These are phyloP conservation scores for Pleurotus giganteus DNA, from an alignment of 768 basidiomycete genomes.

Conservation along the genomic window DNA sequence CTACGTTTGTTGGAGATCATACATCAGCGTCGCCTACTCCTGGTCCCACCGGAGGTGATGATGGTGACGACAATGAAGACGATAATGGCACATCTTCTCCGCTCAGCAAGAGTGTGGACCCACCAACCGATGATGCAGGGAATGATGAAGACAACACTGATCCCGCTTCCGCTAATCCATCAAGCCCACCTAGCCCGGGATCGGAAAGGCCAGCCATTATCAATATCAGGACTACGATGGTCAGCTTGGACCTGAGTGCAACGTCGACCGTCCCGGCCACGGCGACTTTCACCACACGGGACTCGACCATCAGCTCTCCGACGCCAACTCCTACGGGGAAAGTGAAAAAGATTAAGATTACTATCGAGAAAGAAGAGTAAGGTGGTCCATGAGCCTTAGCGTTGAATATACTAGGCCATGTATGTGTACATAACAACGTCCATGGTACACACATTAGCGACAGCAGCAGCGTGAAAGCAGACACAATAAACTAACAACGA, in stretches of 20 bases:
- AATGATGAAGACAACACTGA: background rate
- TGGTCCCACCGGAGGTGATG: background rate
- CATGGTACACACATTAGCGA: background rate
- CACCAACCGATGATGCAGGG: background rate
- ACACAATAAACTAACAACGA: background rate
- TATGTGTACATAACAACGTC: background rate
- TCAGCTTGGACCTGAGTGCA: conserved; percentile 1
- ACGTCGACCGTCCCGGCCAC: conserved; percentile 2
- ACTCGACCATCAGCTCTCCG: background rate
- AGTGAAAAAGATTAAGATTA: conserved; percentile 4
- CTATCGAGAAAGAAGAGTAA: conserved; percentile 4
- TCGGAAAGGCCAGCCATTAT: background rate
- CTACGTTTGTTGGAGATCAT: too few species aligned
- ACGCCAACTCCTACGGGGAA: background rate
- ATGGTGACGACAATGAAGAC: background rate
- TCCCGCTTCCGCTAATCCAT: too few species aligned
- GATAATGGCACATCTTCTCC: background rate
- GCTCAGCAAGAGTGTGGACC: background rate
- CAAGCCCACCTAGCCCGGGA: background rate
- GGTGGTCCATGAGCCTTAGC: background rate
- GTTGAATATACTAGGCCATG: background rate
- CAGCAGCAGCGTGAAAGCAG: too few species aligned
- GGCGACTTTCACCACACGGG: background rate
- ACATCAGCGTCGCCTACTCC: too few species aligned
- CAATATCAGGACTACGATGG: background rate